Conservation (phyloP, 2,329 filamentous ascomycete genomes). For the Penicillium rolfsii region DNA sequence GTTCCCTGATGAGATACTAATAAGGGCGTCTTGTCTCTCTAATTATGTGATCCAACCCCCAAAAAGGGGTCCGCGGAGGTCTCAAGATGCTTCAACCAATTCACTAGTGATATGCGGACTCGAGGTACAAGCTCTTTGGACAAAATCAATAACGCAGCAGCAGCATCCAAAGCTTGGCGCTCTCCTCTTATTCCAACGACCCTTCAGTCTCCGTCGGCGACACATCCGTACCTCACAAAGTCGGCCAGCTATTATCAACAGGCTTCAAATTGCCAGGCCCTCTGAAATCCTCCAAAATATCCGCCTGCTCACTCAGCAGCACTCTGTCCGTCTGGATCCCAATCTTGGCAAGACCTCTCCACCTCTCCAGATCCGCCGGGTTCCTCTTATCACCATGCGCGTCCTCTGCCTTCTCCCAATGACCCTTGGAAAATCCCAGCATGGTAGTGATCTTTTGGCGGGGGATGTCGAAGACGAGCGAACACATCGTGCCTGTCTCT, state of each 20-base stretch:
- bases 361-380: constrained; percentile 54
- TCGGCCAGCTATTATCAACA: constrained; percentile 48
- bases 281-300: constrained; percentile 55
- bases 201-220: neutral
- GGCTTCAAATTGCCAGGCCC: constrained; percentile 54
- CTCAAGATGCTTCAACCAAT: neutral
- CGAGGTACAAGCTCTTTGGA: neutral
- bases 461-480: constrained; percentile 59
- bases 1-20: neutral
- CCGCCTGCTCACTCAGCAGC: constrained; percentile 59
- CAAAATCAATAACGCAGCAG: neutral
- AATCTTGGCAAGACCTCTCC: constrained; percentile 56
- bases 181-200: neutral
- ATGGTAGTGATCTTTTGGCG: constrained; percentile 55
- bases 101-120: neutral
- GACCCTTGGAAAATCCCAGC: constrained; percentile 58
- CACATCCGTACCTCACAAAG: constrained; percentile 30
- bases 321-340: constrained; percentile 56
- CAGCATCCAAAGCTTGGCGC: neutral
- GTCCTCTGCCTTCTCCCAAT: constrained; percentile 57
- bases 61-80: neutral
- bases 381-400: constrained; percentile 63
- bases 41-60: no score
- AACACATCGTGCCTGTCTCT: constrained; percentile 62
- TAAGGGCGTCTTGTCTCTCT: neutral